A percentile compares a stretch with the other conserved stretches of the same genome.
phyloP scores from a whole-genome alignment of 352 stramenopile species.

The Thraustochytrium sp. region DNA sequence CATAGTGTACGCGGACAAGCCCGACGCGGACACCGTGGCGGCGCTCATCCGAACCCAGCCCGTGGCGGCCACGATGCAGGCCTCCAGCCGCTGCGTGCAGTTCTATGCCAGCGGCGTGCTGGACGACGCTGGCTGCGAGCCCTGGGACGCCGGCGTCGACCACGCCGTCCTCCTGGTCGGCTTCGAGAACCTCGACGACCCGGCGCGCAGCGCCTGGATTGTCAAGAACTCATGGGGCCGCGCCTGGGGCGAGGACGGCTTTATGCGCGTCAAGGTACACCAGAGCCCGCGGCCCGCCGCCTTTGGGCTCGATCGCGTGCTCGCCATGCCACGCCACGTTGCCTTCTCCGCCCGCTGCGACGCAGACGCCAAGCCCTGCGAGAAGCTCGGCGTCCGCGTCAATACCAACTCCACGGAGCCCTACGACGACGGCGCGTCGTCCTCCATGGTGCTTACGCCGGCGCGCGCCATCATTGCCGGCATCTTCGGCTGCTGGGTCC shows the following conservation, averaged over 20 bases:
- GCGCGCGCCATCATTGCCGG: background rate
- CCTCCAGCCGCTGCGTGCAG: slow-evolving; percentile 27
- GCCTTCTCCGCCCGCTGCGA: background rate
- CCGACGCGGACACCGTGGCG: background rate
- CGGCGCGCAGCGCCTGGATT: background rate
- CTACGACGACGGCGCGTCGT: background rate
- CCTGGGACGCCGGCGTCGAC: background rate
- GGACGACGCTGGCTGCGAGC: background rate
- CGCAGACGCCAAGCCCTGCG: background rate
- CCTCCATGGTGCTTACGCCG: background rate
- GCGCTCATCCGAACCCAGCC: background rate
- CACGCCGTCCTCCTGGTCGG: slow-evolving; percentile 15
- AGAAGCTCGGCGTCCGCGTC: background rate
- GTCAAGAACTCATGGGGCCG: slow-evolving; percentile 14
- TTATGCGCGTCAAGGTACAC: background rate
- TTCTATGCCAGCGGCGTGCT: slow-evolving; percentile 4
- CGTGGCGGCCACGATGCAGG: background rate
- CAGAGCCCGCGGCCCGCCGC: background rate
- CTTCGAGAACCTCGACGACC: background rate
- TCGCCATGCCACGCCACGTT: background rate
- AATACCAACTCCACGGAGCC: background rate
- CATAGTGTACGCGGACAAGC: background rate
- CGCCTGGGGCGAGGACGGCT: slow-evolving; percentile 11
- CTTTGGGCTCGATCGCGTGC: background rate
- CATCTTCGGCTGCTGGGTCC: background rate